A percentile compares a stretch with the other conserved stretches of the same genome.
These are phyloP conservation scores for Saksenaea vasiformis DNA, from an alignment of 371 early-diverging fungal species.

Conservation along the genomic window DNA sequence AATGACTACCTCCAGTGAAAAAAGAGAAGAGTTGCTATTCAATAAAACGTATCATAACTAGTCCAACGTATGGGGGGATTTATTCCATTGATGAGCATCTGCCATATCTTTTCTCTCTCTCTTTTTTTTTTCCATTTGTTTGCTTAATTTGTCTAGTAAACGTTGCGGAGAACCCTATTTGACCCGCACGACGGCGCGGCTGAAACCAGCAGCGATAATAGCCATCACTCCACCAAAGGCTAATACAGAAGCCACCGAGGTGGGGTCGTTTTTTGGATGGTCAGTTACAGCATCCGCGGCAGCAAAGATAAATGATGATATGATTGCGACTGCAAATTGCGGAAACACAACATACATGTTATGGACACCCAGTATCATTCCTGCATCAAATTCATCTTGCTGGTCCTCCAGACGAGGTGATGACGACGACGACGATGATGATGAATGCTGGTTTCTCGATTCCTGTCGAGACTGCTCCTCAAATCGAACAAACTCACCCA, in stretches of 20 bases:
- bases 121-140: no score
- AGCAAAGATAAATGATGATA: constrained; percentile 57
- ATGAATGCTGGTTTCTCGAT: not conserved
- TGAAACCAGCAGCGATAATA: constrained; percentile 58
- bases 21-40: not conserved
- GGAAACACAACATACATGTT: constrained; percentile 86
- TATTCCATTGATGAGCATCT: no score
- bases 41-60: no score
- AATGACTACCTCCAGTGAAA: no score
- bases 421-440: constrained; percentile 4
- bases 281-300: constrained; percentile 34
- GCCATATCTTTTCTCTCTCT: no score
- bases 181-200: constrained; percentile 45
- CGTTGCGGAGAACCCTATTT: constrained; percentile 6
- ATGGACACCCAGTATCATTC: constrained; percentile 79
- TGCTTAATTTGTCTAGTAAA: not conserved
- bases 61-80: no score
- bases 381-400: constrained; percentile 59
- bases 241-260: constrained; percentile 56
- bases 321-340: constrained; percentile 67
- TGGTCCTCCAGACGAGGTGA: constrained; percentile 17
- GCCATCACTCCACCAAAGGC: constrained; percentile 71
- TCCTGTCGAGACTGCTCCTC: constrained; percentile 40
- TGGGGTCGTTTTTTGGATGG: constrained; percentile 16
- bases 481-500: constrained; percentile 69